Conservation (phyloP, 2,329 filamentous ascomycete genomes). For the Dichotomopilus funicola region DNA sequence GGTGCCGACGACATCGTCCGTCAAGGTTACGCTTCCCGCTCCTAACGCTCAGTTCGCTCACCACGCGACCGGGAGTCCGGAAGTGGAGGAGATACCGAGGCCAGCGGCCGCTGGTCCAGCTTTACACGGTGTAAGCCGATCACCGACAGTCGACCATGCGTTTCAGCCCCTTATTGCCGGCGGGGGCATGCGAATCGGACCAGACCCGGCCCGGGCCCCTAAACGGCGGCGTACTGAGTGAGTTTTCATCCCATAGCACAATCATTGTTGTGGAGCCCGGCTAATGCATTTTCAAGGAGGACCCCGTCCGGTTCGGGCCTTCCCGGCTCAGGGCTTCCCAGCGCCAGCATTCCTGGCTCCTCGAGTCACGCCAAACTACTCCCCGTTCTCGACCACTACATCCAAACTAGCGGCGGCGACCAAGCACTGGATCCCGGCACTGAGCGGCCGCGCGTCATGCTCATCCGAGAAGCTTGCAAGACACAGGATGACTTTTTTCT, state of each 20-base stretch:
- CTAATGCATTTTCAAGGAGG: not conserved
- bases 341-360: not conserved
- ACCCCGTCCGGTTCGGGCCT: not conserved
- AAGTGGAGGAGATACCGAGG: not conserved
- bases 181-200: not conserved
- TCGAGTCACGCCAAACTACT: not conserved
- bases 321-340: not conserved
- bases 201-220: not conserved
- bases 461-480: constrained; percentile 51
- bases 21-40: constrained; percentile 14
- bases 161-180: not conserved
- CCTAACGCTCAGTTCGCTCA: constrained; percentile 26
- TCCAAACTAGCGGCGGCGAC: constrained; percentile 17
- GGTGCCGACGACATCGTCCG: constrained; percentile 2
- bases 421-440: constrained; percentile 25
- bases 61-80: not conserved
- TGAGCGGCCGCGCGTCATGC: constrained; percentile 43
- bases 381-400: constrained; percentile 7
- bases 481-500: constrained; percentile 57
- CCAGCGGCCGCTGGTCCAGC: not conserved
- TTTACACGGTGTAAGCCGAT: not conserved
- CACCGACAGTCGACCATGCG: not conserved
- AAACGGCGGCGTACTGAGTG: constrained; percentile 22
- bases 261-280: not conserved
- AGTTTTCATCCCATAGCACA: not conserved